These are phyloP conservation scores for Pyrenula massariospora DNA, from an alignment of 495 filamentous ascomycete genomes.

Conservation along the genomic window DNA sequence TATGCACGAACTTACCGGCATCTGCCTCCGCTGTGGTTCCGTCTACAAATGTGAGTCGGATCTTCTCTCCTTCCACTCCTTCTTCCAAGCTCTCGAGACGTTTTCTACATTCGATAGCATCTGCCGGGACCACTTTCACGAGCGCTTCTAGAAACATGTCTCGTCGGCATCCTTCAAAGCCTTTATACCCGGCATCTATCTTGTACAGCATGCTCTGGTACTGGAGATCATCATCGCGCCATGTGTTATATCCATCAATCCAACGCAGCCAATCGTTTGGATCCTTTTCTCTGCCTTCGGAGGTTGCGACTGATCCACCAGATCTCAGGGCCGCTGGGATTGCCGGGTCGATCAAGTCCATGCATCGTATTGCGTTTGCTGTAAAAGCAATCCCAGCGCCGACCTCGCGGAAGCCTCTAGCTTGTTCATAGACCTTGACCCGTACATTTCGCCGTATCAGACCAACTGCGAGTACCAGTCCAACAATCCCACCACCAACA, in stretches of 20 bases:
- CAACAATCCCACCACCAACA: conserved; percentile 31
- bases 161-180: conserved; percentile 20
- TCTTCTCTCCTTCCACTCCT: conserved; percentile 16
- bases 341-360: conserved; percentile 12
- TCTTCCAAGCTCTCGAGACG: conserved; percentile 15
- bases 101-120: conserved; percentile 25
- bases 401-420: conserved; percentile 20
- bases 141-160: conserved; percentile 46
- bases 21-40: conserved; percentile 39
- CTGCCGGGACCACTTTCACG: conserved; percentile 37
- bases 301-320: neutral
- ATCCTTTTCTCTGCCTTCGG: neutral
- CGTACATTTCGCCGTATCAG: conserved; percentile 19
- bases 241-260: neutral
- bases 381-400: conserved; percentile 35
- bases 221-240: neutral
- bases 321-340: conserved; percentile 6
- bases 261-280: neutral
- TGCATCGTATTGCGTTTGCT: conserved; percentile 16
- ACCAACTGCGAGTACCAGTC: conserved; percentile 29
- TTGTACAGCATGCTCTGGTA: neutral
- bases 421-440: conserved; percentile 30
- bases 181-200: neutral
- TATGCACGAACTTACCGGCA: conserved; percentile 21
- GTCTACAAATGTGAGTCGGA: conserved; percentile 38